A percentile compares a stretch with the other conserved stretches of the same genome.
Conservation (phyloP, 179 eudicot species). For the Nepenthes alata region DNA sequence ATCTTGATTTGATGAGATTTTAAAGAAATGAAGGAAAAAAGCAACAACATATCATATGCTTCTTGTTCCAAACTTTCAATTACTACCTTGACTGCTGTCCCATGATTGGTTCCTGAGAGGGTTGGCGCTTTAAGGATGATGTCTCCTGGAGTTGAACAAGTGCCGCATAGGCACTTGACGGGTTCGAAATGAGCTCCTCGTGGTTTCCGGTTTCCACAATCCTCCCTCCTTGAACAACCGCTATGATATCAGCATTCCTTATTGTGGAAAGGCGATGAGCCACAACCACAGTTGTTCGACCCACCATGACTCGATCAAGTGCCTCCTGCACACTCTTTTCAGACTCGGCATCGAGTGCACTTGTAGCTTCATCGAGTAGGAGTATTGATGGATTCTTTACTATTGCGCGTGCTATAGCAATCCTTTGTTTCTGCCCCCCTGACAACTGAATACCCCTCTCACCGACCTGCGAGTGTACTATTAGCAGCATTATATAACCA, state of each 20-base stretch:
- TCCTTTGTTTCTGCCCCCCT: conserved; percentile 95
- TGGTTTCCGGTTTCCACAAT: conserved; percentile 92
- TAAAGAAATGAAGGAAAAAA: neutral
- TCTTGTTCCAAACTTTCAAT: conserved; percentile 4
- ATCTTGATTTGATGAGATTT: too few species aligned
- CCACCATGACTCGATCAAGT: conserved; percentile 91
- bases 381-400: conserved; percentile 81
- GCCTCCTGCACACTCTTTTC: conserved; percentile 95
- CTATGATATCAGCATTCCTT: conserved; percentile 79
- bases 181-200: conserved; percentile 62
- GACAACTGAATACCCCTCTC: conserved; percentile 91
- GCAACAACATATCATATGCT: neutral
- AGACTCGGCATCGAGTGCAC: conserved; percentile 94
- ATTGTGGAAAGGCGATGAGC: conserved; percentile 92
- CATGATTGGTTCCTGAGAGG: conserved; percentile 38
- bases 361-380: conserved; percentile 89
- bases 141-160: conserved; percentile 74
- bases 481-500: neutral
- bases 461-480: conserved; percentile 53
- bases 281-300: conserved; percentile 79
- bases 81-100: conserved; percentile 52
- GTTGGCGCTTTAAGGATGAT: conserved; percentile 32
- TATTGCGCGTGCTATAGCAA: conserved; percentile 88
- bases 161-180: conserved; percentile 60
- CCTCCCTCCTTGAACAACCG: conserved; percentile 67